phyloP scores from a whole-genome alignment of 78 protist genomes.

The Goniomonas avonlea region DNA sequence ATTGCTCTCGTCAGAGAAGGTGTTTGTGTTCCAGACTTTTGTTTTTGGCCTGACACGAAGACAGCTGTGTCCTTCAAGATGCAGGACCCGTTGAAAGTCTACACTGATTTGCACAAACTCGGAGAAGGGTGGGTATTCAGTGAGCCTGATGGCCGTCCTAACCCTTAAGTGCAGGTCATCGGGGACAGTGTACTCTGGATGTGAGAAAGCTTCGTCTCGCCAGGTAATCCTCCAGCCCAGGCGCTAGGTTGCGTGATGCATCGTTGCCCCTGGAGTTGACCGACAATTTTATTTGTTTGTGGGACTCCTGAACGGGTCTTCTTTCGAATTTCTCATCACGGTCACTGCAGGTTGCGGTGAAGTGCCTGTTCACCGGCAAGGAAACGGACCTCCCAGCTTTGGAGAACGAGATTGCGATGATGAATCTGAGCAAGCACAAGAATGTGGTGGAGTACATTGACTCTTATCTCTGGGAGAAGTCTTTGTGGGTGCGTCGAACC shows the following conservation, averaged over 20 bases:
- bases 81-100: background rate
- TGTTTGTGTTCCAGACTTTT: background rate
- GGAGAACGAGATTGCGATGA: constrained; percentile 22
- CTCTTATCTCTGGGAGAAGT: background rate
- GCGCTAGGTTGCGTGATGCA: background rate
- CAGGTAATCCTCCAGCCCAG: background rate
- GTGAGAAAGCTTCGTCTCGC: background rate
- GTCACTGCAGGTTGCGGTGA: background rate
- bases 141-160: background rate
- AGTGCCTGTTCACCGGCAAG: background rate
- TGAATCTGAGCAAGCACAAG: constrained; percentile 3
- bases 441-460: constrained; percentile 2
- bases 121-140: background rate
- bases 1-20: background rate
- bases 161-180: constrained; percentile 1
- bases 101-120: background rate
- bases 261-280: background rate
- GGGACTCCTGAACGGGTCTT: background rate
- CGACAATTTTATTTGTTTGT: background rate
- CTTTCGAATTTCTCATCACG: background rate
- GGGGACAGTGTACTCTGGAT: background rate
- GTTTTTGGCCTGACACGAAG: background rate
- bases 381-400: constrained; percentile 16
- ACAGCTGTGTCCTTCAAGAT: background rate
- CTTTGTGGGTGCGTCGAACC: too few relatives aligned